phyloP scores from a whole-genome alignment of 805 yeast species.

The Hanseniaspora jakobsenii region DNA sequence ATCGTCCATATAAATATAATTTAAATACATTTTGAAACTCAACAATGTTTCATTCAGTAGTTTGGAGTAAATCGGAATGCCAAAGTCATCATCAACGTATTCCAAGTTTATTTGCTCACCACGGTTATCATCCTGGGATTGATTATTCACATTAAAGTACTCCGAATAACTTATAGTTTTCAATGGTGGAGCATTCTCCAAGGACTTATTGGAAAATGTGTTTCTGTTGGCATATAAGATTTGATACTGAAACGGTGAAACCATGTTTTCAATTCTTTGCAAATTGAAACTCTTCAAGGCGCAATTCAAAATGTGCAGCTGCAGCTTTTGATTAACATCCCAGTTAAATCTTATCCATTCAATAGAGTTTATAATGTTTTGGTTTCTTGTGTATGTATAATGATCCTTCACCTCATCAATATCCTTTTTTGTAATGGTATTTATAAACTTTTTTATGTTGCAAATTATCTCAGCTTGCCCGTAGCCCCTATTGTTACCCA shows the following conservation, averaged over 20 bases:
- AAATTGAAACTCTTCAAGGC: constrained; percentile 27
- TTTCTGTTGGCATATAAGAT: constrained; percentile 26
- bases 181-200: constrained; percentile 31
- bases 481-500: constrained; percentile 17
- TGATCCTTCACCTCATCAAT: background rate
- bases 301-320: constrained; percentile 24
- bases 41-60: constrained; percentile 11
- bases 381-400: constrained; percentile 17
- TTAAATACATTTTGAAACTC: constrained; percentile 14
- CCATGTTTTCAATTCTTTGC: constrained; percentile 31
- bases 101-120: constrained; percentile 21
- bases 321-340: constrained; percentile 30
- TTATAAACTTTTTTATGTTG: constrained; percentile 11
- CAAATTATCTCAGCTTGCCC: constrained; percentile 11
- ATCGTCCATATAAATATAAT: constrained; percentile 9
- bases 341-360: constrained; percentile 34
- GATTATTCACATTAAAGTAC: constrained; percentile 26
- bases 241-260: constrained; percentile 30
- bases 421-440: background rate
- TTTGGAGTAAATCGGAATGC: background rate
- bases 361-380: constrained; percentile 22
- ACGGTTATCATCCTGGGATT: constrained; percentile 25
- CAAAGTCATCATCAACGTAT: background rate
- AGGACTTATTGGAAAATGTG: constrained; percentile 23
- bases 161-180: constrained; percentile 27